Percentiles rank a stretch among this genome's conserved stretches.
Evolutionary conservation across 2,329 filamentous ascomycete genomes (phyloP).

Genomic region (Pyrenochaeta sp.): DNA sequence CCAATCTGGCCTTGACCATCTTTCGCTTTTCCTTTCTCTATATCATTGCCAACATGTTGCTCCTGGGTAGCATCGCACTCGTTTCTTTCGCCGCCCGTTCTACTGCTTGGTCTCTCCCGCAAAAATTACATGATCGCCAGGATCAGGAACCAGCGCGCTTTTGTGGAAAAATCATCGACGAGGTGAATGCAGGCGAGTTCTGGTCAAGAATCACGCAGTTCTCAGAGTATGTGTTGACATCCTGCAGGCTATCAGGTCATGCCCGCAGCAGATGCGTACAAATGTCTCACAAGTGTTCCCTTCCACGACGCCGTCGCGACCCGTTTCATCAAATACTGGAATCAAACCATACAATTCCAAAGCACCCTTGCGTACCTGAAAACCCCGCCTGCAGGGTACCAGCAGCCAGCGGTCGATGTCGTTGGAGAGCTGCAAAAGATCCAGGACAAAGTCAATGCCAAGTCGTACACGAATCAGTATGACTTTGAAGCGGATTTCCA

Average conservation of each 20-base stretch:
- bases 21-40: constrained; percentile 6
- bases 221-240: neutral
- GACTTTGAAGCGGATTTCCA: constrained; percentile 49
- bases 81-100: constrained; percentile 2
- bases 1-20: neutral
- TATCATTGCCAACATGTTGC: constrained; percentile 4
- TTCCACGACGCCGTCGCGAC: constrained; percentile 55
- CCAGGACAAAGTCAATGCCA: constrained; percentile 24
- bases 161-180: constrained; percentile 10
- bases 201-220: neutral
- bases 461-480: constrained; percentile 47
- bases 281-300: constrained; percentile 55
- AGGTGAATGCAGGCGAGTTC: constrained; percentile 4
- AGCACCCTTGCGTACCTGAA: constrained; percentile 53
- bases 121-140: constrained; percentile 4
- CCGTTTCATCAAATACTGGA: constrained; percentile 55
- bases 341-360: constrained; percentile 56
- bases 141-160: constrained; percentile 2
- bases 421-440: constrained; percentile 36
- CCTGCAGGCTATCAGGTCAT: neutral
- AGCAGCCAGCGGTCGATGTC: constrained; percentile 50
- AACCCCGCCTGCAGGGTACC: constrained; percentile 50
- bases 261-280: constrained; percentile 13
- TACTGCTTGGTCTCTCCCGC: constrained; percentile 4
- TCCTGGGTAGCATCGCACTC: neutral